These are phyloP conservation scores for Cutaneotrichosporon sp. DNA, from an alignment of 1,284 basidiomycete species.

Conservation along the genomic window DNA sequence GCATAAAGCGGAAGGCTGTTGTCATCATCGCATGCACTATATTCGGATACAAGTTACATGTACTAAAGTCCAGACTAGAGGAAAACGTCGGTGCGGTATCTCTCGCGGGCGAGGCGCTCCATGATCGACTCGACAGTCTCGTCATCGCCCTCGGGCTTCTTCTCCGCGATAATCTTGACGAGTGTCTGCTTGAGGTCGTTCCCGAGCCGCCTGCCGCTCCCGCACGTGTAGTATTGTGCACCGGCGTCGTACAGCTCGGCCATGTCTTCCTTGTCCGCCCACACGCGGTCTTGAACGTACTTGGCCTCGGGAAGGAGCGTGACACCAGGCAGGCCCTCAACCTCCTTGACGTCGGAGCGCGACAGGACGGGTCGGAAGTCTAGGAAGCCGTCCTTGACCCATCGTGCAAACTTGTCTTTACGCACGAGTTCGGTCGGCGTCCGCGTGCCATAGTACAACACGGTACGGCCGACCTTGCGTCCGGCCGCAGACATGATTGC, in stretches of 20 bases:
- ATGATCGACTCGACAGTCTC: conserved; percentile 12
- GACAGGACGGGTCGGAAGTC: conserved; percentile 60
- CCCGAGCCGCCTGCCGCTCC: conserved; percentile 38
- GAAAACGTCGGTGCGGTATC: conserved; percentile 23
- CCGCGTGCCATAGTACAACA: conserved; percentile 58
- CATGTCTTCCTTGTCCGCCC: conserved; percentile 55
- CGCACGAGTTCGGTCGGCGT: conserved; percentile 57
- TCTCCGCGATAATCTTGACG: conserved; percentile 18
- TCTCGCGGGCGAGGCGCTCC: conserved; percentile 13
- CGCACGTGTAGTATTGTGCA: conserved; percentile 59
- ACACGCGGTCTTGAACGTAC: conserved; percentile 54
- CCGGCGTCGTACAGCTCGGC: conserved; percentile 46
- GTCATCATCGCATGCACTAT: conserved; percentile 1
- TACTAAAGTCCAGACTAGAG: conserved; percentile 31
- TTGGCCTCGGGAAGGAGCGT: conserved; percentile 4
- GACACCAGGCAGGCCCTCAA: conserved; percentile 8
- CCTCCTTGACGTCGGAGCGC: conserved; percentile 22
- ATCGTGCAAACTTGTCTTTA: conserved; percentile 56
- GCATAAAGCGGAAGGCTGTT: not conserved
- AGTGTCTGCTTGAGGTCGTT: conserved; percentile 19
- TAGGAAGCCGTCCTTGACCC: conserved; percentile 56
- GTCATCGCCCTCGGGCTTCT: not conserved
- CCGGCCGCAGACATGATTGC: conserved; percentile 58
- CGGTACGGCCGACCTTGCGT: conserved; percentile 54
- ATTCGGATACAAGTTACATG: not conserved